Base-by-base conservation (phyloP, 2,329 filamentous ascomycete species). In the Cladophialophora exuberans region DNA sequence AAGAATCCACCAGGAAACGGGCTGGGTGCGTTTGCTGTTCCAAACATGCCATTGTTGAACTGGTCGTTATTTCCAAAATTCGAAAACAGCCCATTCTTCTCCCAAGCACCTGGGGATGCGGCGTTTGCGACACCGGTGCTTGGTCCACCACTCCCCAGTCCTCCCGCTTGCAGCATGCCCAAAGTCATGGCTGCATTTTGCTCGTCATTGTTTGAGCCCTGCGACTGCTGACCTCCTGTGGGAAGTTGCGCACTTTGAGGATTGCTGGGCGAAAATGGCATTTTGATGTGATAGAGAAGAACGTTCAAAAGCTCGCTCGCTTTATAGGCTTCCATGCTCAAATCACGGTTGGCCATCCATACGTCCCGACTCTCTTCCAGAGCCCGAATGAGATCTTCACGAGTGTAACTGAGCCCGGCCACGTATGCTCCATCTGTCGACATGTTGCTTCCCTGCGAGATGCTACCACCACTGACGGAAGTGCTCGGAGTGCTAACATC, bases 321-420 rank as follows among this genome's bases (percentile, higher is more conserved):
- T 73, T 97, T 97, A 75, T 86, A 92, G 0, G 92, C 90, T 63
- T 97, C 93, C 74, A 97, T 87, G 1, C 88, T 94, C 20, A 85
- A 79, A 51, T 94, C 87, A 2, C 85, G 83, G 9, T 91, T 77
- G 7, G 83, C 84, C 44, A 87, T 85, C 91, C 92, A 97, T 52
- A 97, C 94, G 15, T 81, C 78, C 41, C 83, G 82, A 6, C 88
- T 88, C 15, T 80, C 81, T 66, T 92, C 86, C 2, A 97, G 80
- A 1, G 85, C 83, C 18, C 78, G 73, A 25, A 94, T 79, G 89
- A 97, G 95, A 62, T 89, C 88, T 25, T 83, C 78, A 7, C 87
- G 82, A 10, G 56, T 60, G 47, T 63, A 63, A 10, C 13, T 49
- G 13, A 64, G 45, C 4, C 63, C 63, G 6, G 59, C 36, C 9